Conservation (phyloP, 495 filamentous ascomycete species). For the Chlorociboria aeruginascens region DNA sequence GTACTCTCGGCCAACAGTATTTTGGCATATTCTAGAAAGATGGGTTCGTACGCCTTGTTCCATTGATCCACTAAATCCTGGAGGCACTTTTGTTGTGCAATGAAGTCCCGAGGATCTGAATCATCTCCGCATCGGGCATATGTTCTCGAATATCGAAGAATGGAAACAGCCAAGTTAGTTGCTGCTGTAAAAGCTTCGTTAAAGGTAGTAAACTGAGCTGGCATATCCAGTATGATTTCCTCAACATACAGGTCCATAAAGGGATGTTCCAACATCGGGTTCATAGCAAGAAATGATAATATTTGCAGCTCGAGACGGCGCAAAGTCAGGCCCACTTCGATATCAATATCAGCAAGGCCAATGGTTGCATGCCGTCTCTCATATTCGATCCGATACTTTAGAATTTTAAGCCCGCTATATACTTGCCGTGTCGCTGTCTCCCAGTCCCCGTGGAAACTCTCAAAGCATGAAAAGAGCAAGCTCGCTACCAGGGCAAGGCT, state of each 20-base stretch:
- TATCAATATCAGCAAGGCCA: constrained; percentile 7
- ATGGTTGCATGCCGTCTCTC: constrained; percentile 3
- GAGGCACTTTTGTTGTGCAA: constrained; percentile 9
- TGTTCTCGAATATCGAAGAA: constrained; percentile 11
- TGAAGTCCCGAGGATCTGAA: constrained; percentile 4
- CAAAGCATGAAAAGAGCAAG: constrained; percentile 12
- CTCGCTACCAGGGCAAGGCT: constrained; percentile 12
- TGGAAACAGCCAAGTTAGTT: constrained; percentile 8
- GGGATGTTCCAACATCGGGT: constrained; percentile 9
- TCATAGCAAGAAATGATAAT: constrained; percentile 14
- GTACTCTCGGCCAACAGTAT: constrained; percentile 9
- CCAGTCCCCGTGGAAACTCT: constrained; percentile 14
- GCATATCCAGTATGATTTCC: constrained; percentile 6
- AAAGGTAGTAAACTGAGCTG: constrained; percentile 12
- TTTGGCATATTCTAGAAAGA: constrained; percentile 11
- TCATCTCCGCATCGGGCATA: constrained; percentile 7
- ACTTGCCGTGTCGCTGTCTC: constrained; percentile 11
- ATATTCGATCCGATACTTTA: constrained; percentile 6
- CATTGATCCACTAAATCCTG: constrained; percentile 7
- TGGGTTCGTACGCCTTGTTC: constrained; percentile 10
- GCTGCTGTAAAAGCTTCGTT: constrained; percentile 13
- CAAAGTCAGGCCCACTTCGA: constrained; percentile 8
- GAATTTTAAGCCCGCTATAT: constrained; percentile 12
- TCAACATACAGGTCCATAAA: constrained; percentile 7
- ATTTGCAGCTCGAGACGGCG: constrained; percentile 9